A percentile compares a stretch with the other conserved stretches of the same genome.
phyloP scores from a whole-genome alignment of 306 rosid species.

The Trifolium pratense region DNA sequence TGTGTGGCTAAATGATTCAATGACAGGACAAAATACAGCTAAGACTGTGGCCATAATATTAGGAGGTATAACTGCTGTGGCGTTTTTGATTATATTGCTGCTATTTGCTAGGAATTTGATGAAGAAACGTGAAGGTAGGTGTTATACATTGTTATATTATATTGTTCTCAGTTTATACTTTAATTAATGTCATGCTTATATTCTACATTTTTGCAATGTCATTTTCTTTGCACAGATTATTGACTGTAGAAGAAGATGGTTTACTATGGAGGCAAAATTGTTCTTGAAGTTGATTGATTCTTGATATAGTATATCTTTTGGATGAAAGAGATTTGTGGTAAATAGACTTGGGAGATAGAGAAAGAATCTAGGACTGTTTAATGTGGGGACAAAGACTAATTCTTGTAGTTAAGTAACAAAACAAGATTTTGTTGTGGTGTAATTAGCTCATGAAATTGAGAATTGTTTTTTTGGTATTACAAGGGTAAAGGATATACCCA shows the following conservation, averaged over 20 bases:
- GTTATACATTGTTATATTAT: not conserved
- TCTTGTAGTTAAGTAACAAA: conserved; percentile 51
- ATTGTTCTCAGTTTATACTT: not conserved
- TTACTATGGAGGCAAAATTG: conserved; percentile 48
- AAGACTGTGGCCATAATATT: conserved; percentile 94
- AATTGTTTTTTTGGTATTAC: conserved; percentile 38
- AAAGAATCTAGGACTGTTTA: conserved; percentile 34
- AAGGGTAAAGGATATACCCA: conserved; percentile 36
- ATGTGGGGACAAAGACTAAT: conserved; percentile 48
- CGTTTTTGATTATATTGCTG: conserved; percentile 76
- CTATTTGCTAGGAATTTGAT: conserved; percentile 79
- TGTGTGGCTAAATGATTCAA: conserved; percentile 43
- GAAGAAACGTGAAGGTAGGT: conserved; percentile 91
- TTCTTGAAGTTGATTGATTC: conserved; percentile 54
- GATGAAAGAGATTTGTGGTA: conserved; percentile 55
- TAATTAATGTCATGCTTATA: not conserved
- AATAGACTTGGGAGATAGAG: conserved; percentile 47
- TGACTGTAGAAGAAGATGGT: conserved; percentile 57
- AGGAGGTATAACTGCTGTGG: conserved; percentile 94
- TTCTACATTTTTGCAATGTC: conserved; percentile 39
- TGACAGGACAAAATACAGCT: conserved; percentile 71
- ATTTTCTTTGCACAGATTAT: conserved; percentile 70
- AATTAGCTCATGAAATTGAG: conserved; percentile 57
- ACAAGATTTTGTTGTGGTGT: conserved; percentile 50
- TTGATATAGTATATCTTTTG: conserved; percentile 48